These are phyloP conservation scores for Monascus purpureus DNA, from an alignment of 495 filamentous ascomycete genomes.

Conservation along the genomic window DNA sequence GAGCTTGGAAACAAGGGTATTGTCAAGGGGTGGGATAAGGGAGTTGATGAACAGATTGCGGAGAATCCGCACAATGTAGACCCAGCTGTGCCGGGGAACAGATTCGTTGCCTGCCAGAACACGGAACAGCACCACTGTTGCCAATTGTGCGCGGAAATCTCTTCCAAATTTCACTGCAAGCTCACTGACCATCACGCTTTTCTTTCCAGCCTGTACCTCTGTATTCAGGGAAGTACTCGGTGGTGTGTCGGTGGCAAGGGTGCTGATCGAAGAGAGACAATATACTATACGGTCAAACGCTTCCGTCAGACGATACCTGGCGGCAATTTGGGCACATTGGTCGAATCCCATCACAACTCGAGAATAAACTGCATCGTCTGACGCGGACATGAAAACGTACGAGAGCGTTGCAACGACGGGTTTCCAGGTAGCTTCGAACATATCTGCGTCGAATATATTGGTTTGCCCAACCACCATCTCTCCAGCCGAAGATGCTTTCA, in stretches of 20 bases:
- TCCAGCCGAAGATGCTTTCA: slow-evolving; percentile 67
- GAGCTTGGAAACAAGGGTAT: slow-evolving; percentile 51
- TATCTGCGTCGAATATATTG: slow-evolving; percentile 90
- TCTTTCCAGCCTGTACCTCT: slow-evolving; percentile 81
- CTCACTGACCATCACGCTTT: slow-evolving; percentile 98
- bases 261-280: slow-evolving; percentile 80
- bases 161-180: slow-evolving; percentile 91
- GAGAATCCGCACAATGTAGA: slow-evolving; percentile 77
- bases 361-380: slow-evolving; percentile 92
- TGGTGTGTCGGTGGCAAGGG: slow-evolving; percentile 55
- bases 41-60: slow-evolving; percentile 95
- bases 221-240: slow-evolving; percentile 87
- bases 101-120: slow-evolving; percentile 74
- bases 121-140: slow-evolving; percentile 84
- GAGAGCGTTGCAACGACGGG: slow-evolving; percentile 88
- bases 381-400: slow-evolving; percentile 98
- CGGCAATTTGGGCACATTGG: slow-evolving; percentile 88
- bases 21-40: slow-evolving; percentile 73
- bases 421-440: slow-evolving; percentile 95
- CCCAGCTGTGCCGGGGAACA: slow-evolving; percentile 67
- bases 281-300: slow-evolving; percentile 84
- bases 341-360: slow-evolving; percentile 88
- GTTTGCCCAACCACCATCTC: slow-evolving; percentile 71
- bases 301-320: slow-evolving; percentile 69
- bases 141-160: slow-evolving; percentile 85